These are phyloP conservation scores for Astrephomene gubernaculifera DNA, from an alignment of 139 green algal species.

Conservation along the genomic window DNA sequence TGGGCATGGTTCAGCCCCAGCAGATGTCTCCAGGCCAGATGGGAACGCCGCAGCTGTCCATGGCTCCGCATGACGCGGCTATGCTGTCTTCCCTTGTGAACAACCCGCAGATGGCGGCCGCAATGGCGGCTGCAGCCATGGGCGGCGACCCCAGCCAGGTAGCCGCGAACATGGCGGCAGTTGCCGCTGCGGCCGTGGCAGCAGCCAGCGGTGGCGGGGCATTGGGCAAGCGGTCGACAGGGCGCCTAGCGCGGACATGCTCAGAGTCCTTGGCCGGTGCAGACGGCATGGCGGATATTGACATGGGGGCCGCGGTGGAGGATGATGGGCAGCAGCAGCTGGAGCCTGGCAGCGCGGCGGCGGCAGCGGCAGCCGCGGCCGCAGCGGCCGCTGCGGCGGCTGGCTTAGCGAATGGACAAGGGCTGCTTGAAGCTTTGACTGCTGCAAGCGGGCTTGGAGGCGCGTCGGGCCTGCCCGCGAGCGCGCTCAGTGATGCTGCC, in stretches of 20 bases:
- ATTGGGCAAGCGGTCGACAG: not conserved
- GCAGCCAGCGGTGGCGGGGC: not conserved
- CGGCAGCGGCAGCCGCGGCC: not conserved
- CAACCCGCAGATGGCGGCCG: conserved; percentile 20
- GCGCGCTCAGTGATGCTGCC: not conserved
- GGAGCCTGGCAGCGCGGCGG: conserved; percentile 12
- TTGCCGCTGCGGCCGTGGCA: not conserved
- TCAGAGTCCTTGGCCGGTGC: not conserved
- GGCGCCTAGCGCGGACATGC: not conserved
- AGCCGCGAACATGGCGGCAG: not conserved
- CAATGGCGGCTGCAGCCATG: conserved; percentile 38
- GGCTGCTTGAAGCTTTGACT: conserved; percentile 7
- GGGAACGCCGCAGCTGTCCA: not conserved
- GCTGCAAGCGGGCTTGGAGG: not conserved
- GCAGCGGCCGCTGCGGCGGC: conserved; percentile 22
- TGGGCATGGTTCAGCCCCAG: conserved; percentile 2
- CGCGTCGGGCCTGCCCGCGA: not conserved
- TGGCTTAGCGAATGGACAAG: not conserved
- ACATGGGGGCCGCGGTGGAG: not conserved
- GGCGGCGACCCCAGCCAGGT: not conserved
- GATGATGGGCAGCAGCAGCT: not conserved
- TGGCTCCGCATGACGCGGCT: not conserved
- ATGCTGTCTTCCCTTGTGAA: conserved; percentile 1
- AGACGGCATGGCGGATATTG: not conserved
- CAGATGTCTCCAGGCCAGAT: not conserved